Conservation (phyloP, 345 rosid species). For the Conringia planisiliqua region DNA sequence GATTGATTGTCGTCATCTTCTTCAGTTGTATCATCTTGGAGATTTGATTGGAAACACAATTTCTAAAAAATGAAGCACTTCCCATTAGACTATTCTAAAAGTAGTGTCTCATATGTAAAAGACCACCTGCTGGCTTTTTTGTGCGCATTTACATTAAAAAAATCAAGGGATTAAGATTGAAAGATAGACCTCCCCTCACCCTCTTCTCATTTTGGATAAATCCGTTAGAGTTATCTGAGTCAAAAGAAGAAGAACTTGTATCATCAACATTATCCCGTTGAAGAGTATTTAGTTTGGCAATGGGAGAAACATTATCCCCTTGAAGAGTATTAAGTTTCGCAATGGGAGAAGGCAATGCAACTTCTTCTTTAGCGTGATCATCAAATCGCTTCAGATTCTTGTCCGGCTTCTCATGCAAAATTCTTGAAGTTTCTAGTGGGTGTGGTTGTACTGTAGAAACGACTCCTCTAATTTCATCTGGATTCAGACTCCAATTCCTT, state of each 20-base stretch:
- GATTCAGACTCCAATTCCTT: conserved; percentile 66
- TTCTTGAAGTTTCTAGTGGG: conserved; percentile 38
- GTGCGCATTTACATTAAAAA: neutral
- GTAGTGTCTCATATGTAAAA: neutral
- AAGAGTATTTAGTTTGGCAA: conserved; percentile 45
- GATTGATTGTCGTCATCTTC: conserved; percentile 37
- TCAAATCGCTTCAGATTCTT: conserved; percentile 43
- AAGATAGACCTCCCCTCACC: conserved; percentile 40
- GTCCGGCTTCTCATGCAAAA: conserved; percentile 37
- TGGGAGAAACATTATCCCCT: conserved; percentile 49
- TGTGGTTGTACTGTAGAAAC: conserved; percentile 47
- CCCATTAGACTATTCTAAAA: neutral
- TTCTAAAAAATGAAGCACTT: neutral
- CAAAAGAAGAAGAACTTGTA: conserved; percentile 44
- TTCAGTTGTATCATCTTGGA: conserved; percentile 32
- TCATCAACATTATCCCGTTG: conserved; percentile 56
- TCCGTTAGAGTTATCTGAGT: conserved; percentile 43
- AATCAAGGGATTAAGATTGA: neutral
- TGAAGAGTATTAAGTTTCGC: conserved; percentile 49
- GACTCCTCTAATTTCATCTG: conserved; percentile 55
- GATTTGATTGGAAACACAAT: neutral
- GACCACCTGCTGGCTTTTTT: neutral
- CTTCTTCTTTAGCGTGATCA: conserved; percentile 44
- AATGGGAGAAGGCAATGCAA: conserved; percentile 33
- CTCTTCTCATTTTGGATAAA: conserved; percentile 38